These are phyloP conservation scores for Effrenium voratum DNA, from an alignment of 73 alveolate species.

Conservation along the genomic window DNA sequence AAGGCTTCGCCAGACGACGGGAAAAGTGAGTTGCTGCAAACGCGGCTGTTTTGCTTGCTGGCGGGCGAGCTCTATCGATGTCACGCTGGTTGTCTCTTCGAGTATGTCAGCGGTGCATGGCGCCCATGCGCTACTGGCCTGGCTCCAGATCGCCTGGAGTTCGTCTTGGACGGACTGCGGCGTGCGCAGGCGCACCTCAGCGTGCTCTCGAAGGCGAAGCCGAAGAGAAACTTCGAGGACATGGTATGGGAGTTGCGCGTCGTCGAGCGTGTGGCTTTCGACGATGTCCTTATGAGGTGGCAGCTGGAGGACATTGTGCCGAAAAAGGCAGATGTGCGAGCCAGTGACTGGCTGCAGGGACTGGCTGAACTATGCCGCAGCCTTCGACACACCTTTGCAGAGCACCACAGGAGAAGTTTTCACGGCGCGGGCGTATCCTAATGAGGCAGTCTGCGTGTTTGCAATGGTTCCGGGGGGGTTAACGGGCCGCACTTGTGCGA, in stretches of 20 bases:
- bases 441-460: too few relatives aligned
- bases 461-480: too few relatives aligned
- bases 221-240: not conserved
- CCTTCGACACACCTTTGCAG: not conserved
- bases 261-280: not conserved
- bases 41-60: not conserved
- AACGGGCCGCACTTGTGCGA: too few relatives aligned
- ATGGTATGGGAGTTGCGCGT: not conserved
- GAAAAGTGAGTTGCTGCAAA: not conserved
- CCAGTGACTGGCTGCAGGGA: not conserved
- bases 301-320: conserved; percentile 31
- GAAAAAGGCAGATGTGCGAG: not conserved
- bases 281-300: not conserved
- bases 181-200: conserved; percentile 29
- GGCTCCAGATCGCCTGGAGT: not conserved
- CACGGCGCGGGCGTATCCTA: too few relatives aligned
- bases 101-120: conserved; percentile 42
- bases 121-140: not conserved
- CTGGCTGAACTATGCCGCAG: conserved; percentile 3
- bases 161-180: not conserved
- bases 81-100: conserved; percentile 37
- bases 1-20: not conserved
- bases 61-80: not conserved
- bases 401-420: conserved; percentile 46
- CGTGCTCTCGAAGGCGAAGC: not conserved